A percentile compares a stretch with the other conserved stretches of the same genome.
These are phyloP conservation scores for Arachnomyces sp. DNA, from an alignment of 2,329 filamentous ascomycete species.

Conservation along the genomic window DNA sequence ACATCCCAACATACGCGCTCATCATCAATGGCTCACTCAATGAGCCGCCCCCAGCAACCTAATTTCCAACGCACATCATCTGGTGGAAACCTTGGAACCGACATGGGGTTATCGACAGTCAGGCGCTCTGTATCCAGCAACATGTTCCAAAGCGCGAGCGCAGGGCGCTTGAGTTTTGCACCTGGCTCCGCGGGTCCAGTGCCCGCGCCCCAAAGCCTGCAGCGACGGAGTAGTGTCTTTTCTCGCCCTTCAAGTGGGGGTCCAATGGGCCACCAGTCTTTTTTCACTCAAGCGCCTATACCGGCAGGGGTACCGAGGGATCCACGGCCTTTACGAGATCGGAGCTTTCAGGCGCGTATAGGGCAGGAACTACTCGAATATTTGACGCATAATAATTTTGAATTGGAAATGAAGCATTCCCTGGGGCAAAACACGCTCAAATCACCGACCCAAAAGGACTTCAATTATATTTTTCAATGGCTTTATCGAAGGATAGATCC, in stretches of 20 bases:
- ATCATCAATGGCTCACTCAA: conserved; percentile 79
- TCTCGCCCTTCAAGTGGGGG: conserved; percentile 62
- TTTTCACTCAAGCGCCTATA: conserved; percentile 82
- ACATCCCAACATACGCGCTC: conserved; percentile 70
- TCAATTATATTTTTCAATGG: conserved; percentile 97
- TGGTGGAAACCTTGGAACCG: conserved; percentile 66
- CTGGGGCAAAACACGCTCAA: conserved; percentile 86
- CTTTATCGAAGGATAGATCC: conserved; percentile 94
- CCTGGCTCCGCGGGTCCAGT: conserved; percentile 48
- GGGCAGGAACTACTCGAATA: conserved; percentile 88
- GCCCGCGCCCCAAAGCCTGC: conserved; percentile 47
- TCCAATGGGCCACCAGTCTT: conserved; percentile 74
- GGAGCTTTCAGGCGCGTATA: conserved; percentile 71
- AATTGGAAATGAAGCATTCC: conserved; percentile 93
- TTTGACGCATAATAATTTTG: conserved; percentile 86
- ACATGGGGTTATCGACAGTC: conserved; percentile 73
- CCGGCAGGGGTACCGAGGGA: conserved; percentile 78
- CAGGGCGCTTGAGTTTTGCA: conserved; percentile 65
- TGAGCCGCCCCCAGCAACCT: conserved; percentile 75
- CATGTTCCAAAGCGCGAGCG: conserved; percentile 49
- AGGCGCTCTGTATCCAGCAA: conserved; percentile 71
- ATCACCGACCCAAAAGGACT: conserved; percentile 95
- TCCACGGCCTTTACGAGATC: conserved; percentile 76
- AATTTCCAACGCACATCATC: conserved; percentile 72
- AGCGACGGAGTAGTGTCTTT: conserved; percentile 75